Evolutionary conservation across 352 stramenopile genomes (phyloP).

Genomic region (Phytophthora boehmeriae): DNA sequence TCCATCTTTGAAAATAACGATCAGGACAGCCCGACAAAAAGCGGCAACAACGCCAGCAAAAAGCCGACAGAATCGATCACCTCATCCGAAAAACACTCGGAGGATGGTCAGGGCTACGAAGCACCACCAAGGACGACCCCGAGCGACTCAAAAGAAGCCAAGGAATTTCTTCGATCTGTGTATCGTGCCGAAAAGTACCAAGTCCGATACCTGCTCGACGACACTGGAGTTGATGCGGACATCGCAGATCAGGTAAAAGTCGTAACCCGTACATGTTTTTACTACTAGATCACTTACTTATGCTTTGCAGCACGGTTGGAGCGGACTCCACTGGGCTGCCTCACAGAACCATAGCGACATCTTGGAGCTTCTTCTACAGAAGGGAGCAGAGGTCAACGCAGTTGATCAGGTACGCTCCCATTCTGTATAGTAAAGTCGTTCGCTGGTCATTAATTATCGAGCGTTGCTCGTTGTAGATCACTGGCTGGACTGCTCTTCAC

Average conservation of each 20-base stretch:
- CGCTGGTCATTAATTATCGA: not conserved
- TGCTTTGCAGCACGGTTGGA: slow-evolving; percentile 69
- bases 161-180: slow-evolving; percentile 68
- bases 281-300: not conserved
- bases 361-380: slow-evolving; percentile 50
- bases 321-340: slow-evolving; percentile 75
- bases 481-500: slow-evolving; percentile 73
- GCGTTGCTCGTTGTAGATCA: slow-evolving; percentile 39
- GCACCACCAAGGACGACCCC: slow-evolving; percentile 45
- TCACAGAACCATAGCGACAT: slow-evolving; percentile 68
- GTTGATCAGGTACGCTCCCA: slow-evolving; percentile 53
- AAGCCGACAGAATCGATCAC: slow-evolving; percentile 13
- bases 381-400: slow-evolving; percentile 49
- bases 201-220: slow-evolving; percentile 60
- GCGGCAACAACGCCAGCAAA: slow-evolving; percentile 4
- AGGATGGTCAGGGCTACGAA: slow-evolving; percentile 31
- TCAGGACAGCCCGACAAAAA: slow-evolving; percentile 12
- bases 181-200: slow-evolving; percentile 59
- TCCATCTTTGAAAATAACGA: slow-evolving; percentile 70
- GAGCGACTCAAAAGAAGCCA: slow-evolving; percentile 56
- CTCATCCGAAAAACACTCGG: slow-evolving; percentile 13
- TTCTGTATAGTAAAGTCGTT: not conserved
- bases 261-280: no score
- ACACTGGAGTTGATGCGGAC: slow-evolving; percentile 47
- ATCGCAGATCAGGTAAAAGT: slow-evolving; percentile 62